Evolutionary conservation across 2,329 filamentous ascomycete genomes (phyloP), one percentile per base, ranked within the genome.

Genomic region (Davidsoniella virescens): DNA sequence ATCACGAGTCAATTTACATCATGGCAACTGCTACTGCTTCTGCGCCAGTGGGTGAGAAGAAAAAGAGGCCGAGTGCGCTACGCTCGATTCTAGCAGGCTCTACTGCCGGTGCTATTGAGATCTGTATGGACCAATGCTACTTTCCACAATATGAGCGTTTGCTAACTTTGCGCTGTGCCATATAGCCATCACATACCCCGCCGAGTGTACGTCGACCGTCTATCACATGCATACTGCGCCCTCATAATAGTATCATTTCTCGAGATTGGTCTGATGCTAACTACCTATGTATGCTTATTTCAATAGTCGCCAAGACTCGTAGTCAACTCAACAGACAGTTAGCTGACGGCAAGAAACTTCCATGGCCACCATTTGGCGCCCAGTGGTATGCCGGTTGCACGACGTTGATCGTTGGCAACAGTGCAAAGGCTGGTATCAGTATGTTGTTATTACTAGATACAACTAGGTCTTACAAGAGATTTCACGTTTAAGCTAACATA

Each of bases 361-460:
- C 90, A 49, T 95, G 87, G 84, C 92, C 92, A 41, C 85, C 86
- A 9, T 96, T 96, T 61, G 92, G 92, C 45, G 72, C 68, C 58
- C 87, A 94, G 65, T 98, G 92, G 92, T 98, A 98, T 65, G 90
- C 92, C 10, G 92, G 92, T 37, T 98, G 92, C 69, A 96, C 92
- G 44, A 96, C 92, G 25, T 69, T 95, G 62, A 94, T 98, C 53
- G 87, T 96, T 57, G 92, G 92, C 54, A 98, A 98, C 68, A 93
- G 87, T 49, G 74, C 92, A 63, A 98, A 98, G 70, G 92, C 92
- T 37, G 92, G 87, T 53, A 93, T 96, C 55, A 82, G 87, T 88
- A 75, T 54, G 82, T 72, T 40, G 25, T 38, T 17, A 23, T 5
- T 16, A 10, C 12, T 23, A 1, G 4, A 23, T 17, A n/a, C 18